Percentiles rank a stretch among this genome's conserved stretches.
These are phyloP conservation scores for Neofusicoccum cordaticola DNA, from an alignment of 2,329 filamentous ascomycete species.

Conservation along the genomic window DNA sequence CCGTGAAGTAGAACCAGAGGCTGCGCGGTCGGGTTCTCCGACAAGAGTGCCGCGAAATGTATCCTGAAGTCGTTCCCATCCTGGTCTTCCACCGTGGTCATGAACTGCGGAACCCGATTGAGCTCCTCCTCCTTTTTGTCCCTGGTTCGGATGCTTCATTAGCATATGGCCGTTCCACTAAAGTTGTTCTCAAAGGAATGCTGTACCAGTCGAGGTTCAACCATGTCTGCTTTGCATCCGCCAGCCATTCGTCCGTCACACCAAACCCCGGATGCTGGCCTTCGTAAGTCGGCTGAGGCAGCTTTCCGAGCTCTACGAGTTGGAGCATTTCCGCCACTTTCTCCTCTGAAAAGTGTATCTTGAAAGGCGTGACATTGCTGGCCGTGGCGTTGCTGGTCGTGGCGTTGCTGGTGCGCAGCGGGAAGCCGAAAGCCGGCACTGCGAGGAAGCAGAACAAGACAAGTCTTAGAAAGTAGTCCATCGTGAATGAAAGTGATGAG, in stretches of 20 bases:
- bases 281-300: neutral
- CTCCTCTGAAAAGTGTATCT: neutral
- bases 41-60: conserved; percentile 58
- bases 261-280: conserved; percentile 27
- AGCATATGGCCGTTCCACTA: neutral
- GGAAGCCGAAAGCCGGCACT: neutral
- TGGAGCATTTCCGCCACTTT: neutral
- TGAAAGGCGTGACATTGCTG: neutral
- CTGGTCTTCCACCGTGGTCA: conserved; percentile 38
- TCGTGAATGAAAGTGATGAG: neutral
- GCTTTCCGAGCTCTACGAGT: conserved; percentile 25
- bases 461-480: neutral
- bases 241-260: conserved; percentile 33
- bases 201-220: conserved; percentile 37
- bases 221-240: conserved; percentile 35
- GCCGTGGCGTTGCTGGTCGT: neutral
- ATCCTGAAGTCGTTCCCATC: conserved; percentile 40
- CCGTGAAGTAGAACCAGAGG: conserved; percentile 56
- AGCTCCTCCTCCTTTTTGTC: neutral
- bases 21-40: conserved; percentile 49
- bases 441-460: neutral
- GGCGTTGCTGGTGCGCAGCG: neutral
- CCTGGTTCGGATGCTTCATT: neutral
- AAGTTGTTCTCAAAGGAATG: neutral
- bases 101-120: neutral